Evolutionary conservation across 2,329 filamentous ascomycete genomes (phyloP).

Genomic region (Phyllachora maydis): DNA sequence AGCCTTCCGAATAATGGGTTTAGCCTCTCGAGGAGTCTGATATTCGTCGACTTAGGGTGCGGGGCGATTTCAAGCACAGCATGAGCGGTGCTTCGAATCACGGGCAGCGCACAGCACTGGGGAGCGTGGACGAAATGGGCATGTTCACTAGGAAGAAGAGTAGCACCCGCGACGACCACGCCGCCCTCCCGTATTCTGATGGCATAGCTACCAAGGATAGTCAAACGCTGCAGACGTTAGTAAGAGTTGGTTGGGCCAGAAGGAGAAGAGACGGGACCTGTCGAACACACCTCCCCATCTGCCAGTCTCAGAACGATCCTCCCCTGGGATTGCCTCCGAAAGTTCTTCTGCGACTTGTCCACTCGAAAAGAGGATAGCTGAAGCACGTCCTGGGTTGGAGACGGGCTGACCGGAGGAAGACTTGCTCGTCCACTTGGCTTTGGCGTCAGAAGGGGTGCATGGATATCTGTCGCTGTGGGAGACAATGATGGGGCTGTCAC

Average conservation of each 20-base stretch:
- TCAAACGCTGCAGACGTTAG: conserved; percentile 28
- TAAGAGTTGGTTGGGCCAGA: not conserved
- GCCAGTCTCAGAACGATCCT: conserved; percentile 18
- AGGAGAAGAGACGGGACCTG: no score
- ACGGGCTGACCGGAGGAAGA: no score
- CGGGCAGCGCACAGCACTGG: conserved; percentile 47
- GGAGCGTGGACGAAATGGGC: conserved; percentile 42
- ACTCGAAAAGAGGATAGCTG: no score
- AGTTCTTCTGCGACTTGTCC: no score
- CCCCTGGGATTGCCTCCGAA: conserved; percentile 16
- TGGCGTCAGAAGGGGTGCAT: no score
- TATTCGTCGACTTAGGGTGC: conserved; percentile 21
- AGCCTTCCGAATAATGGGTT: conserved; percentile 47
- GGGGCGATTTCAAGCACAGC: conserved; percentile 33
- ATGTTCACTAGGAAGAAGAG: conserved; percentile 24
- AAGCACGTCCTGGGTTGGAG: no score
- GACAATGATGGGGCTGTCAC: no score
- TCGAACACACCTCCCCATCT: conserved; percentile 27
- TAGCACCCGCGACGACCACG: conserved; percentile 44
- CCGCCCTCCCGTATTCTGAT: conserved; percentile 39
- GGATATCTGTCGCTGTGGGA: no score
- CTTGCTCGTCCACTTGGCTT: no score
- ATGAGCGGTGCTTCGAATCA: conserved; percentile 32
- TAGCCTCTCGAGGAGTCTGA: conserved; percentile 33
- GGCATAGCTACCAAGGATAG: conserved; percentile 48